Percentiles rank a stretch among this genome's conserved stretches.
phyloP scores from a whole-genome alignment of 257 asterid genomes.

The Lycium ferocissimum region DNA sequence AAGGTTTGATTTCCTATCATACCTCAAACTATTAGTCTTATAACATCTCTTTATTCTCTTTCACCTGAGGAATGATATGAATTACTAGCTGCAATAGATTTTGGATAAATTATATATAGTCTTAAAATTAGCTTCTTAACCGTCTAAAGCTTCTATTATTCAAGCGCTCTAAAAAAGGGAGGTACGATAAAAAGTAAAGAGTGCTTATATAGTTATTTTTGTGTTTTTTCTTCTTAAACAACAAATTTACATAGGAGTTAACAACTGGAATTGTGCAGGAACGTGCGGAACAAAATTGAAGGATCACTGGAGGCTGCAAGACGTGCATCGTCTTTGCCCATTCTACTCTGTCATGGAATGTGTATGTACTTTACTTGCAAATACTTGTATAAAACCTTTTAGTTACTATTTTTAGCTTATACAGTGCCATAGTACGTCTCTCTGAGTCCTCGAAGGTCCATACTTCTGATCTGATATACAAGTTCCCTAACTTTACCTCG shows the following conservation, averaged over 20 bases:
- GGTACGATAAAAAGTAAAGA: background rate
- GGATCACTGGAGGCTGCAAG: conserved; percentile 84
- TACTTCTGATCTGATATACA: conserved; percentile 18
- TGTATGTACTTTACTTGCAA: conserved; percentile 51
- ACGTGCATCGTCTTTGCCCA: conserved; percentile 93
- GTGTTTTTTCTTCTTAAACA: background rate
- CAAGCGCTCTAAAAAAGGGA: background rate
- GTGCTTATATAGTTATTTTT: background rate
- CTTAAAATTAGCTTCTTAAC: background rate
- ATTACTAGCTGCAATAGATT: conserved; percentile 1
- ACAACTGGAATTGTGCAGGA: conserved; percentile 56
- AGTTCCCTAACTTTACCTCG: background rate
- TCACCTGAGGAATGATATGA: background rate
- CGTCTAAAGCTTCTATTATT: background rate
- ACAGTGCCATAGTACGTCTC: background rate
- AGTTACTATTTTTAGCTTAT: background rate
- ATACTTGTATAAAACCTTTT: background rate
- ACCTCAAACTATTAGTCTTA: background rate
- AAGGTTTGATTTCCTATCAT: conserved; percentile 51
- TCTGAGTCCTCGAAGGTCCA: background rate
- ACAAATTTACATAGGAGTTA: background rate
- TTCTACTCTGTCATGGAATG: conserved; percentile 85
- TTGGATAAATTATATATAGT: background rate
- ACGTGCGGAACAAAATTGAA: conserved; percentile 70
- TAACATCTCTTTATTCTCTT: background rate